Evolutionary conservation across 2,329 filamentous ascomycete species (phyloP).

Genomic region (Neonectria hederae): DNA sequence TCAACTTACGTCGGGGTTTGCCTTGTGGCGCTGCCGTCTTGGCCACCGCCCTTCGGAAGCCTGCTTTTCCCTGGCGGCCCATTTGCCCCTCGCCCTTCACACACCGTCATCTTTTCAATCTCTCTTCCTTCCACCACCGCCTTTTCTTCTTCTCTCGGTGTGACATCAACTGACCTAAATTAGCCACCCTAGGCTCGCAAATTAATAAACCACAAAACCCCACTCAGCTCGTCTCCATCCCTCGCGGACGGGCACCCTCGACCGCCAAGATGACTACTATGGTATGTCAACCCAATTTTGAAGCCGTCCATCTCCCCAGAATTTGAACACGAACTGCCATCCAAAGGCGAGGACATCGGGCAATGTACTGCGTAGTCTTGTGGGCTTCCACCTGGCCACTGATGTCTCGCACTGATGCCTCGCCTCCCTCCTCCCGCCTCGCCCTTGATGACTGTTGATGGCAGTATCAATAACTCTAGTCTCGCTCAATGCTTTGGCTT

Average conservation of each 20-base stretch:
- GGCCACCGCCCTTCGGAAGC: constrained; percentile 35
- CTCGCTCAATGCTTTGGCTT: not conserved
- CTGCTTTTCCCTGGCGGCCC: constrained; percentile 36
- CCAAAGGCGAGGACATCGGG: not conserved
- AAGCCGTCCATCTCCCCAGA: not conserved
- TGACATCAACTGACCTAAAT: constrained; percentile 29
- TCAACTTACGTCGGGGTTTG: constrained; percentile 38
- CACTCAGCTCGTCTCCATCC: constrained; percentile 30
- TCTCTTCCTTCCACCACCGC: constrained; percentile 14
- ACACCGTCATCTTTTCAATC: constrained; percentile 25
- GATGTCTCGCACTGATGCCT: too few relatives aligned
- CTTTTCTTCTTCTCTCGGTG: constrained; percentile 4
- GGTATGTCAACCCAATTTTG: constrained; percentile 49
- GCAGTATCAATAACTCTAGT: not conserved
- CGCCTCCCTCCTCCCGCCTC: not conserved
- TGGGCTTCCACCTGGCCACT: not conserved
- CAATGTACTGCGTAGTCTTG: not conserved
- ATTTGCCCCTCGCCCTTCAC: constrained; percentile 40
- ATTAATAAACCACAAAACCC: constrained; percentile 23
- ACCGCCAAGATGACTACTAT: constrained; percentile 60
- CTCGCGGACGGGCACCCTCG: constrained; percentile 35
- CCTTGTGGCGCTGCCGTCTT: constrained; percentile 41
- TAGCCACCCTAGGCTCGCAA: constrained; percentile 37
- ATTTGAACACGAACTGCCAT: not conserved
- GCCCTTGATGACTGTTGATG: not conserved